These are phyloP conservation scores for Cyberlindnera meyerae DNA, from an alignment of 805 yeast species.

Conservation along the genomic window DNA sequence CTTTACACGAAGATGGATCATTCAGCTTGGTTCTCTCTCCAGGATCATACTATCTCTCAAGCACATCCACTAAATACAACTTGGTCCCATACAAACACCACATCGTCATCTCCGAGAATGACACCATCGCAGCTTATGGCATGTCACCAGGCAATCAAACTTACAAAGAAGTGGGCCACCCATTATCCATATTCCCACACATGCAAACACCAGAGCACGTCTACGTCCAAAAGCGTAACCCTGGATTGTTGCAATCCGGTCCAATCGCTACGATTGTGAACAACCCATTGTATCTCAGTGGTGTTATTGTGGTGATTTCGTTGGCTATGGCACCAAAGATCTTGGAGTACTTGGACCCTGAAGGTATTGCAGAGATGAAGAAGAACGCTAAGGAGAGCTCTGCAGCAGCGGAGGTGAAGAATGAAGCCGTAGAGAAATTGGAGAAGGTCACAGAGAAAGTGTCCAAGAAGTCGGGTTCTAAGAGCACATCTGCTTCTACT, in stretches of 20 bases:
- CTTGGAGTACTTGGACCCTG: slow-evolving; percentile 38
- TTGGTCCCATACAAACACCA: slow-evolving; percentile 21
- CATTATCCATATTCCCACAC: slow-evolving; percentile 24
- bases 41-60: slow-evolving; percentile 19
- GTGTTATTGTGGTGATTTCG: slow-evolving; percentile 25
- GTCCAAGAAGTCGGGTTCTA: background rate
- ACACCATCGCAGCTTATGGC: slow-evolving; percentile 10
- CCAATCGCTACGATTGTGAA: slow-evolving; percentile 32
- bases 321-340: slow-evolving; percentile 30
- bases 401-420: background rate
- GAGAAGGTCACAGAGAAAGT: background rate
- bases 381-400: slow-evolving; percentile 21
- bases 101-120: slow-evolving; percentile 14
- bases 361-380: slow-evolving; percentile 31
- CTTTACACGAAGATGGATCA: slow-evolving; percentile 6
- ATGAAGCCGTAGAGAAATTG: slow-evolving; percentile 2
- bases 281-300: slow-evolving; percentile 34
- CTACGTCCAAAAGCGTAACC: slow-evolving; percentile 30
- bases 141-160: slow-evolving; percentile 10
- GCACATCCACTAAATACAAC: slow-evolving; percentile 19
- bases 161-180: slow-evolving; percentile 10
- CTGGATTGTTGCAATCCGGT: slow-evolving; percentile 32
- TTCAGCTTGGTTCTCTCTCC: slow-evolving; percentile 15
- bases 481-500: too few species aligned
- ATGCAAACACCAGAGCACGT: slow-evolving; percentile 28